phyloP scores from a whole-genome alignment of 345 rosid species.

The Salix arbutifolia region DNA sequence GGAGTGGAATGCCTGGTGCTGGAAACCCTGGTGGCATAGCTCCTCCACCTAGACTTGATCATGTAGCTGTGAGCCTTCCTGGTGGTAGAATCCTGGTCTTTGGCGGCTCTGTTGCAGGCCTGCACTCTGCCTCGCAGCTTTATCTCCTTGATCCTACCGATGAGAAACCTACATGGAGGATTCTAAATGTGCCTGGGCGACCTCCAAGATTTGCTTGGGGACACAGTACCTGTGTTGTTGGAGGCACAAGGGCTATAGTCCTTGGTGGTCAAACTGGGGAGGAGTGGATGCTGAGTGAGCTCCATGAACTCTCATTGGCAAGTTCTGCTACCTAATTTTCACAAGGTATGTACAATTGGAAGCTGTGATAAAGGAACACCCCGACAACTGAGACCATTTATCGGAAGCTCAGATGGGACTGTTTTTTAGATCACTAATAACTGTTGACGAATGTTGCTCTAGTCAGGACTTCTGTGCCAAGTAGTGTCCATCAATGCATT shows the following conservation, averaged over 20 bases:
- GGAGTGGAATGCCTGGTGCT: conserved; percentile 82
- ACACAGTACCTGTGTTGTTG: conserved; percentile 87
- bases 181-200: conserved; percentile 73
- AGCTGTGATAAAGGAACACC: conserved; percentile 8
- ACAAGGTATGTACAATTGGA: not conserved
- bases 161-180: conserved; percentile 86
- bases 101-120: conserved; percentile 87
- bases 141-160: conserved; percentile 81
- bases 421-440: conserved; percentile 18
- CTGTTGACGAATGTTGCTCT: conserved; percentile 23
- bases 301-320: conserved; percentile 71
- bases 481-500: conserved; percentile 25
- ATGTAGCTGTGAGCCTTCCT: conserved; percentile 76
- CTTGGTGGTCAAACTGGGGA: conserved; percentile 92
- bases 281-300: conserved; percentile 91
- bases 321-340: conserved; percentile 47
- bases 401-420: conserved; percentile 14
- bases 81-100: conserved; percentile 80
- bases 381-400: conserved; percentile 2
- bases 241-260: conserved; percentile 80
- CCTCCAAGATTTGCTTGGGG: conserved; percentile 95
- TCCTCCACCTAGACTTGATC: conserved; percentile 89
- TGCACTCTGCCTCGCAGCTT: conserved; percentile 88
- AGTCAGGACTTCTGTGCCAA: conserved; percentile 20
- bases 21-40: conserved; percentile 84